Base-by-base conservation (phyloP, 495 filamentous ascomycete species). In the Chaetomidium leptoderma region DNA sequence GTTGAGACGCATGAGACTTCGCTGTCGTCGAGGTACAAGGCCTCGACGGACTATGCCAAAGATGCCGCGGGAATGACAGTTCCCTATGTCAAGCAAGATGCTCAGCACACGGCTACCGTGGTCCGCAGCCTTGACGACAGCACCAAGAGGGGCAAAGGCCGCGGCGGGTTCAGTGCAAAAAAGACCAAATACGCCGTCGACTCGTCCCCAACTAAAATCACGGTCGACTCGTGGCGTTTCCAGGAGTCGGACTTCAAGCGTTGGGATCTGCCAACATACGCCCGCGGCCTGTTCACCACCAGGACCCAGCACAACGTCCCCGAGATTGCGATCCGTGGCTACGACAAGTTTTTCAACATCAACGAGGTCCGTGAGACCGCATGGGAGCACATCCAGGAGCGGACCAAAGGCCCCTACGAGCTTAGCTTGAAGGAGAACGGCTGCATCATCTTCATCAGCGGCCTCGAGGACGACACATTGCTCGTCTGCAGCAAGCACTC, bases 271-370 rank as follows among this genome's bases (percentile, higher is more conserved):
- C 93, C 93, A 4, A 95, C 86, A 7, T 95, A 96, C 67, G 90
- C 93, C 17, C 85, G 93, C 19, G 95, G 95, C 21, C 80, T 98
- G 1, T 98, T 98, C 71, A 98, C 92, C 19, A 85, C 84, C 42
- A 78, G 70, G 58, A 82, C 78, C 43, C 72, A 76, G 47, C 74
- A 83, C 21, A 83, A 84, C 6, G 74, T 77, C 3, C 77, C 81
- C 16, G 90, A 96, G 70, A 97, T 98, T 54, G 86, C 79, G 3
- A 82, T 85, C 33, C 82, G 93, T 55, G 93, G 93, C 33, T 98
- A 98, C 72, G 95, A 98, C 76, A 98, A 98, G 74, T 98, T 98
- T 77, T 97, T 97, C 83, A 98, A 98, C 66, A 77, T 88, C 27
- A 81, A 80, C 42, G 93, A 98, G 70, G 85, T 91, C 3, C 66